Base-by-base conservation (phyloP, 1,284 basidiomycete species). In the Pseudozyma sp. region DNA sequence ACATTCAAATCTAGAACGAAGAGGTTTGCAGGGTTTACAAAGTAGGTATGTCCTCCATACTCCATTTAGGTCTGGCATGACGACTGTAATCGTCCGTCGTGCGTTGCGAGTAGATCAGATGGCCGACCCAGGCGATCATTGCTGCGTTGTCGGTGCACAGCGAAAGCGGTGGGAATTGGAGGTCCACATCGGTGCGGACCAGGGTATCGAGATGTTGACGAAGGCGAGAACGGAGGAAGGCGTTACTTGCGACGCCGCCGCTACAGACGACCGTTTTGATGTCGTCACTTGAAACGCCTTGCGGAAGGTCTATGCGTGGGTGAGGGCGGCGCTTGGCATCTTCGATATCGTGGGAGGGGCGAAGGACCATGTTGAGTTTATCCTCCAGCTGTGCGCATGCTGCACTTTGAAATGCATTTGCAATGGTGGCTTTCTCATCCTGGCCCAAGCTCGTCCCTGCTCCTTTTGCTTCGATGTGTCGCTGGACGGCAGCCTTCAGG, bases 131-230 rank as follows among this genome's bases (percentile, higher is more conserved):
- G 0, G 82, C 83, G 49, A 85, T 82, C 83, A 85, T 85, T 1
- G 78, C 82, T 0, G 83, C 83, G 45, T 85, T 85, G 59, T 84
- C 80, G 1, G 80, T 79, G 56, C 82, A 83, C 39, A 83, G 58
- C 5, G 67, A 60, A 1, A 79, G 55, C n/a, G 83, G 83, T 0
- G 83, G 82, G 61, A 83, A 83, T 35, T 70, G 53, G 14, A 83
- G 56, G 11, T 53, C 10, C 1, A 77, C 74, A 31, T 83, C 79
- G 6, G 42, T 3, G 8, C 75, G 61, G 0, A 59, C 66, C 1
- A 69, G 47, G 11, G n/a, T 36, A 31, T 76, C 59, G 8, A 84
- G 70, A 11, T 66, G 63, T 5, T 19, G 21, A 7, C 72, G 34
- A 35, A 84, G 59, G 5, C 54, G 49, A 16, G 52, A 25, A 6